Conservation (phyloP, 208 protist species). For the Trypanosoma scelopori region DNA sequence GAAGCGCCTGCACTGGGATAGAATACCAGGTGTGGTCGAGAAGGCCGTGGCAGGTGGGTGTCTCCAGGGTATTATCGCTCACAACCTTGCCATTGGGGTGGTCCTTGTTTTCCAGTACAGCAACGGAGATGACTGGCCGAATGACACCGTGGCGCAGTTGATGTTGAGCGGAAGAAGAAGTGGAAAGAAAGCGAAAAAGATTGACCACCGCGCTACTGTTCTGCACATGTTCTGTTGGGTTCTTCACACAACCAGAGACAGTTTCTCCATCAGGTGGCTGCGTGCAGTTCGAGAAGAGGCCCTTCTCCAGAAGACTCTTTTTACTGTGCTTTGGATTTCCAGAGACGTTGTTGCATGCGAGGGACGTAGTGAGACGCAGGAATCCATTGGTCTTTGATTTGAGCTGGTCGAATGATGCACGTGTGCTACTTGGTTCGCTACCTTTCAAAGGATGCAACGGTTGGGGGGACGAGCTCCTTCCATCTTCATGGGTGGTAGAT, state of each 20-base stretch:
- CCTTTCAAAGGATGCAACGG: neutral
- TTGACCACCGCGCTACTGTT: constrained; percentile 34
- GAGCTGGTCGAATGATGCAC: constrained; percentile 10
- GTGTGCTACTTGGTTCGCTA: neutral
- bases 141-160: constrained; percentile 61
- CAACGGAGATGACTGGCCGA: constrained; percentile 62
- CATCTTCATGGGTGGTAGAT: neutral
- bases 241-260: neutral
- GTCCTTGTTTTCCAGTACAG: constrained; percentile 41
- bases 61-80: constrained; percentile 13
- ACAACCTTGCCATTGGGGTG: neutral
- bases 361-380: constrained; percentile 44
- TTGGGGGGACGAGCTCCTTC: constrained; percentile 13
- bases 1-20: constrained; percentile 49
- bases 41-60: constrained; percentile 49
- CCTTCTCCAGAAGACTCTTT: constrained; percentile 46
- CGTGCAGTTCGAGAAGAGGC: constrained; percentile 29
- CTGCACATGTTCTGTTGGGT: constrained; percentile 2
- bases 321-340: constrained; percentile 52
- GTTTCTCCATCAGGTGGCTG: neutral
- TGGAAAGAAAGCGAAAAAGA: constrained; percentile 52
- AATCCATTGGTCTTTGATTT: constrained; percentile 49
- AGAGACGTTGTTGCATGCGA: constrained; percentile 68
- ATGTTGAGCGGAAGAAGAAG: constrained; percentile 70
- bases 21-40: constrained; percentile 72